Evolutionary conservation across 306 rosid species (phyloP).

Genomic region (Phaseolus lunatus): DNA sequence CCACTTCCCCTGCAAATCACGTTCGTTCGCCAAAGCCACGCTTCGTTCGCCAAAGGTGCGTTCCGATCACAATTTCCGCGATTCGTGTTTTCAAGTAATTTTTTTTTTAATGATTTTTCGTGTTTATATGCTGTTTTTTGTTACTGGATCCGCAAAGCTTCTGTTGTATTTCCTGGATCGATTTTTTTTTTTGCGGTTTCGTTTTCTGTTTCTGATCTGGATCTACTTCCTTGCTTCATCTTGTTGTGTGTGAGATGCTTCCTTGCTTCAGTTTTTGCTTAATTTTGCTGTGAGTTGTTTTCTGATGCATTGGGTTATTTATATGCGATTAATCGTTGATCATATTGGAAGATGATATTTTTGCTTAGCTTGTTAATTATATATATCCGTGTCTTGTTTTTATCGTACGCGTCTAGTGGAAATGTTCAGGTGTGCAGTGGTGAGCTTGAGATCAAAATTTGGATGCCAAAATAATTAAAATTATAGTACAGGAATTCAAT

Average conservation of each 20-base stretch:
- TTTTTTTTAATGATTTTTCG: background rate
- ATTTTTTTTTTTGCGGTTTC: slow-evolving; percentile 11
- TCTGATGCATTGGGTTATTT: slow-evolving; percentile 34
- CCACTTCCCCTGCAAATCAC: background rate
- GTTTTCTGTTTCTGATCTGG: slow-evolving; percentile 44
- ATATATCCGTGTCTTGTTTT: background rate
- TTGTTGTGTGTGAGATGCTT: background rate
- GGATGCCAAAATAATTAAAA: too few species aligned
- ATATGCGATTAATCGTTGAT: slow-evolving; percentile 22
- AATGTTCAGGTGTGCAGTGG: background rate
- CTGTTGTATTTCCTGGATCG: slow-evolving; percentile 41
- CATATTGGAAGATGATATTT: background rate
- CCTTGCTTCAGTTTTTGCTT: slow-evolving; percentile 12
- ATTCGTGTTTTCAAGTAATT: slow-evolving; percentile 1
- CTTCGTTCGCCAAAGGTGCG: slow-evolving; percentile 43
- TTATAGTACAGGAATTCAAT: too few species aligned
- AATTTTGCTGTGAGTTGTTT: slow-evolving; percentile 20
- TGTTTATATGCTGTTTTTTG: background rate
- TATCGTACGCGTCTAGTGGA: background rate
- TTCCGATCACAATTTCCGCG: slow-evolving; percentile 7
- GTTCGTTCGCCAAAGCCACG: slow-evolving; percentile 9
- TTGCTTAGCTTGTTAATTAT: background rate
- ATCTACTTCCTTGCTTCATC: slow-evolving; percentile 40
- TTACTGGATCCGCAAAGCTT: slow-evolving; percentile 37
- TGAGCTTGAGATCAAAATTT: too few species aligned